Evolutionary conservation across 2,329 filamentous ascomycete genomes (phyloP), one percentile per base, ranked within the genome.

Genomic region (Xylariaceae sp.): DNA sequence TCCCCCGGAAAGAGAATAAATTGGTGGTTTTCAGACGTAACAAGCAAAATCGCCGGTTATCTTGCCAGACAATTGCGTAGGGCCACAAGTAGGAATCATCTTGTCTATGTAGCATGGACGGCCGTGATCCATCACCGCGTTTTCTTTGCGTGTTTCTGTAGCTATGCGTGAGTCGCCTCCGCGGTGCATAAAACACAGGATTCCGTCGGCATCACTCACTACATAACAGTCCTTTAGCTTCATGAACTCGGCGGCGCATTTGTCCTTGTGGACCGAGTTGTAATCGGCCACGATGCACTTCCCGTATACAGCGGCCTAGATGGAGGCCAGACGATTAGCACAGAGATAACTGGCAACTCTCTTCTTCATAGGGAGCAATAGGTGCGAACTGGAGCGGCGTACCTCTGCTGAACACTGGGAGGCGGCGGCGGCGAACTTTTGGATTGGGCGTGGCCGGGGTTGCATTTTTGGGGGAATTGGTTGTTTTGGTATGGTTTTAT

Each of bases 241-340:
- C 71, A 94, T 76, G 63, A 99, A 97, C 67, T 96, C 91, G 54
- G 83, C 84, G 4, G 80, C 78, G 67, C 94, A 99, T 77, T 94
- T 94, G 68, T 96, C 89, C 68, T 95, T 95, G 63, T 91, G 82
- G 2, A 96, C 83, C 3, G 90, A 83, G 67, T 92, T 92, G 73
- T 95, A 97, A 68, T 97, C 92, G 37, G 84, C 83, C 47, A 92
- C 81, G 60, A 99, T 85, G 69, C 94, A 99, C 76, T 91, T 92
- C 61, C 92, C 94, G 67, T 97, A 99, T 12, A 82, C 77, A 2
- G 89, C 79, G 49, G 89, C 87, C 92, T 97, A 26, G 21, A 29
- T n/a, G 7, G n/a, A 2, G 2, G 10, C 2, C 18, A 21, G 16
- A 49, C 34, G 13, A 42, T 32, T 43, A 34, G 32, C 13, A 34